A percentile compares a stretch with the other conserved stretches of the same genome.
These are phyloP conservation scores for Fusarium keratoplasticum DNA, from an alignment of 2,329 filamentous ascomycete genomes.

Conservation along the genomic window DNA sequence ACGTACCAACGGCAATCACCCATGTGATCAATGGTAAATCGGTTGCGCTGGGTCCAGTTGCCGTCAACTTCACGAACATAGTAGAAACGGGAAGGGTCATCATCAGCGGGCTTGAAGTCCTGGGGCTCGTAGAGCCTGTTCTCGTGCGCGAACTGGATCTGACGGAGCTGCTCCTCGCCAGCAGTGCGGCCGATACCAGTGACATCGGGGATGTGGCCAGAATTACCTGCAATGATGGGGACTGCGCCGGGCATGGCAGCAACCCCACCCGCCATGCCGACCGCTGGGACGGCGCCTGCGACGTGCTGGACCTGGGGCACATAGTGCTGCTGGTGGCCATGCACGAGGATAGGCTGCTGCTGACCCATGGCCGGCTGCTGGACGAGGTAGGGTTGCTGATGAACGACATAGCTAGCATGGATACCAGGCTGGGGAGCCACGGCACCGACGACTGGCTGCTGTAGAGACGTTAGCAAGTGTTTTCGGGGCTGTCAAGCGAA, in stretches of 20 bases:
- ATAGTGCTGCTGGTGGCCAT: constrained; percentile 42
- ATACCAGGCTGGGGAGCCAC: constrained; percentile 44
- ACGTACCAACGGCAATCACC: constrained; percentile 70
- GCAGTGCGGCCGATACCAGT: constrained; percentile 64
- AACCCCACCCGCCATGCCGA: constrained; percentile 41
- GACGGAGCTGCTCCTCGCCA: constrained; percentile 59
- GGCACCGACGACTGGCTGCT: constrained; percentile 48
- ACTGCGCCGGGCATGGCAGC: constrained; percentile 37
- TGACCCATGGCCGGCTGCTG: constrained; percentile 48
- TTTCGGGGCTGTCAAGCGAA: neutral
- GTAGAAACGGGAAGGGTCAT: constrained; percentile 70
- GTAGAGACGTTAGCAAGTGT: constrained; percentile 29
- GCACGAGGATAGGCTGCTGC: constrained; percentile 49
- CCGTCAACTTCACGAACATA: constrained; percentile 71
- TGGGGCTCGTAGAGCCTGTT: constrained; percentile 67
- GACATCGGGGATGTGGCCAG: constrained; percentile 58
- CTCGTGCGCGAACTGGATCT: constrained; percentile 60
- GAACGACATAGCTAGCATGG: constrained; percentile 46
- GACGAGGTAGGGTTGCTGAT: constrained; percentile 49
- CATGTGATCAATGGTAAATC: constrained; percentile 70
- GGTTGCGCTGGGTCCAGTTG: constrained; percentile 69
- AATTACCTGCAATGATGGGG: constrained; percentile 57
- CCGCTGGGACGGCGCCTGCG: constrained; percentile 39
- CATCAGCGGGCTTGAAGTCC: constrained; percentile 72
- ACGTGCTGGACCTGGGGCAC: constrained; percentile 44